Base-by-base conservation (phyloP, 2,329 filamentous ascomycete species). In the Chaetoscypha palmicola region DNA sequence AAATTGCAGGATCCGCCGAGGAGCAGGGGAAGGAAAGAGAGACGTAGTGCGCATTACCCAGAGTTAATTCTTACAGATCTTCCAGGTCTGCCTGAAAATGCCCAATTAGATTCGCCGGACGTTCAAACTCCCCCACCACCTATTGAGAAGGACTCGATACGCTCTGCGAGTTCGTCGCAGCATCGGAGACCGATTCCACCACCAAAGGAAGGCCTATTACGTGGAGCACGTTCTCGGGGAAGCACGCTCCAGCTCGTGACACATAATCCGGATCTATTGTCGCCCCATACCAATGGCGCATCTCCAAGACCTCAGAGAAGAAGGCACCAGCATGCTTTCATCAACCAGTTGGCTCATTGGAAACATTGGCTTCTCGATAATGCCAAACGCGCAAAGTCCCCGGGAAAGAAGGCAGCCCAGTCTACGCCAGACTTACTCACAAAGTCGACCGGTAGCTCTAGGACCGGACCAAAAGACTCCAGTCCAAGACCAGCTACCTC, bases 221-320 rank as follows among this genome's bases (percentile, higher is more conserved):
- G 79, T 53, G 81, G 79, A 50, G 79, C 85, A 47, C 74, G 83
- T 55, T 85, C 86, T 53, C 74, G 87, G 48, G 85, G 86, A 33
- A 95, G 89, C 54, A 92, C 88, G 51, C 74, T 96, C 23, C 88
- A 95, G 60, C 77, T 94, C 3, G 88, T 94, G 8, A 80, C 78
- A 11, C 75, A 70, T 30, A 81, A 83, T 52, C 74, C 77, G 17
- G 79, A 83, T 51, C 64, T 83, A 5, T 66, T 81, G 12, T 68
- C 70, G 36, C 64, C 68, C n/a, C 74, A 74, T 52, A 43, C 51
- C n/a, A 62, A 60, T 44, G 58, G 56, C 16, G 43, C 33, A 14
- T 37, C 45, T n/a, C 44, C 47, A 26, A 48, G 52, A 37, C 48
- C 52, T 45, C 68, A 71, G 33, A 65, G 69, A 41, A 74, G 74